phyloP scores from a whole-genome alignment of 108 stramenopile genomes.

The Bacterosira constricta region DNA sequence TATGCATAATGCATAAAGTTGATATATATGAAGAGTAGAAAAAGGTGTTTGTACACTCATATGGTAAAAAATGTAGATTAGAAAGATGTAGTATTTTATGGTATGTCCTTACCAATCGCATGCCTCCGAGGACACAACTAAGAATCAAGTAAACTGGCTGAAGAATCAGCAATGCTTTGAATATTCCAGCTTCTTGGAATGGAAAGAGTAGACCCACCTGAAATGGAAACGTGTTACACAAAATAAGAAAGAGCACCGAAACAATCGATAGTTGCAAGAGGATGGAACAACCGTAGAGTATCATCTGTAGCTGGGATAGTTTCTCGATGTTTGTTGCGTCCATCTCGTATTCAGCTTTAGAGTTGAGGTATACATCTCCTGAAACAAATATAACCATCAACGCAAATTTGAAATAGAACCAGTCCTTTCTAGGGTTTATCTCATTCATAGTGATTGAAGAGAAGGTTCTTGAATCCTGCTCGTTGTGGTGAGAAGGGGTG shows the following conservation, averaged over 20 bases:
- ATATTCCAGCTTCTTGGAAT: slow-evolving; percentile 9
- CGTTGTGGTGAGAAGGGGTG: no score
- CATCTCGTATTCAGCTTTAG: slow-evolving; percentile 22
- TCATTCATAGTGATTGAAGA: neutral
- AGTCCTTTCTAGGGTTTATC: neutral
- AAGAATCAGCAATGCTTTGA: slow-evolving; percentile 1
- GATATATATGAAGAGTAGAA: neutral
- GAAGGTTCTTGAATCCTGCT: no score
- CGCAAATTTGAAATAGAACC: slow-evolving; percentile 22
- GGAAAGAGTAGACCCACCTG: slow-evolving; percentile 25
- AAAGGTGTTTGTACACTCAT: neutral
- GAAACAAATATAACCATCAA: slow-evolving; percentile 11
- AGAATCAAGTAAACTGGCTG: slow-evolving; percentile 14
- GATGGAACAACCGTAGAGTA: slow-evolving; percentile 17
- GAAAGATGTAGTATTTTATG: no score
- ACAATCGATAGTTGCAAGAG: slow-evolving; percentile 30
- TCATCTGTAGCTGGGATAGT: slow-evolving; percentile 31
- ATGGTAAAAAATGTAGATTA: neutral
- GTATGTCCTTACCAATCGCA: slow-evolving; percentile 32
- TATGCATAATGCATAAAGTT: neutral
- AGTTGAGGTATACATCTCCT: slow-evolving; percentile 27
- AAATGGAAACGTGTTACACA: slow-evolving; percentile 32
- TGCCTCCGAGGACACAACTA: slow-evolving; percentile 11
- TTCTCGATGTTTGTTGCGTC: slow-evolving; percentile 4
- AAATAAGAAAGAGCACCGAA: slow-evolving; percentile 26